Conservation (phyloP, 495 filamentous ascomycete genomes). For the Penicillium diatomitis region DNA sequence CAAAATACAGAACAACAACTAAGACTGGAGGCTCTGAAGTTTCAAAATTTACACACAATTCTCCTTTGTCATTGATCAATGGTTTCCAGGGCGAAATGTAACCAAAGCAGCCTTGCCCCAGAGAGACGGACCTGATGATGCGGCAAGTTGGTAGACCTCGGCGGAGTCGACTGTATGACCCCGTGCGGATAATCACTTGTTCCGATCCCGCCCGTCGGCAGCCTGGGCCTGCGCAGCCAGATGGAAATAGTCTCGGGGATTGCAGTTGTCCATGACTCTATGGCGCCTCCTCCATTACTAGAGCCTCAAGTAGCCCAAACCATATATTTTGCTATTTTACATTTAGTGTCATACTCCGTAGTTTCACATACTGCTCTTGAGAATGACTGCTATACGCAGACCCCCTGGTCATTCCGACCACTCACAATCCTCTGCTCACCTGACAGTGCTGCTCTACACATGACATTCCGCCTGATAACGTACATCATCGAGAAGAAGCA, state of each 20-base stretch:
- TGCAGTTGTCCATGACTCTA: too few species aligned
- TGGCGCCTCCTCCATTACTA: background rate
- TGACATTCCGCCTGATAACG: conserved; percentile 20
- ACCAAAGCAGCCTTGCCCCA: background rate
- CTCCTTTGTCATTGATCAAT: background rate
- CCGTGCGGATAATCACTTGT: background rate
- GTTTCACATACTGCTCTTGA: too few species aligned
- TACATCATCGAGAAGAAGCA: conserved; percentile 6
- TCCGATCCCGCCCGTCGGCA: conserved; percentile 1
- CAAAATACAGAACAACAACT: too few species aligned
- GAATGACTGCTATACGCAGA: too few species aligned
- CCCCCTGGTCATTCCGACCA: conserved; percentile 7
- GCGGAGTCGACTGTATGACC: conserved; percentile 1
- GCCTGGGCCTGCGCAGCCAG: background rate
- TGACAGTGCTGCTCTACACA: conserved; percentile 10
- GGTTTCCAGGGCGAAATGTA: background rate
- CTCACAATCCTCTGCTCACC: conserved; percentile 7
- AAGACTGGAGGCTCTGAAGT: background rate
- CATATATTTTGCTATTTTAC: too few species aligned
- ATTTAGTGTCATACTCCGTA: too few species aligned
- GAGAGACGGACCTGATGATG: conserved; percentile 1
- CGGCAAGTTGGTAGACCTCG: background rate
- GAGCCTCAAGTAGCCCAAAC: too few species aligned
- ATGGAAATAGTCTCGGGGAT: too few species aligned
- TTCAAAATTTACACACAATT: background rate